These are phyloP conservation scores for Sporothrix brasiliensis DNA, from an alignment of 2,329 filamentous ascomycete species.

Conservation along the genomic window DNA sequence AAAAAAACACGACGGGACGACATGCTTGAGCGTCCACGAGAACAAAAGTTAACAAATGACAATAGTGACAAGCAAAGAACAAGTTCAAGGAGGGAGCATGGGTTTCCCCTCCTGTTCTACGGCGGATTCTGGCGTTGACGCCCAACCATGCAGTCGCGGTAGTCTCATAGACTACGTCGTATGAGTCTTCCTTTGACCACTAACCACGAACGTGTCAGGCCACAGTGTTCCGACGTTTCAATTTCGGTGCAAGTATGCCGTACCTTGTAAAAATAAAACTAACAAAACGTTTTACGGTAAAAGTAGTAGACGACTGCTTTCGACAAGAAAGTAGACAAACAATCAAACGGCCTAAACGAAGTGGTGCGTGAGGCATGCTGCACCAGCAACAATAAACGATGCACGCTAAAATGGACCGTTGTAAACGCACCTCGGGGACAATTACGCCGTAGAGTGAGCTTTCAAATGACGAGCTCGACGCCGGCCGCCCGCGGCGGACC, in stretches of 20 bases:
- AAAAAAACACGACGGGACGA: neutral
- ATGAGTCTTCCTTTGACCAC: conserved; percentile 8
- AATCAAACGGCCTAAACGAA: neutral
- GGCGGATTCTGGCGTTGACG: conserved; percentile 9
- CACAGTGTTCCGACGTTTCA: neutral
- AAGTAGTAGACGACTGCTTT: neutral
- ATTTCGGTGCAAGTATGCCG: neutral
- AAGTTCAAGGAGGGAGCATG: neutral
- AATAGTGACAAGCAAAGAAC: neutral
- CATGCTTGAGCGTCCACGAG: neutral
- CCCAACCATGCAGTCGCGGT: neutral
- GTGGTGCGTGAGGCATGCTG: neutral
- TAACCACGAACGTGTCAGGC: conserved; percentile 3
- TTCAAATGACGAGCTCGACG: too few relatives aligned
- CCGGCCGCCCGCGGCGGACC: too few relatives aligned
- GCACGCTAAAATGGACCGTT: neutral
- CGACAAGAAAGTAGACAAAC: neutral
- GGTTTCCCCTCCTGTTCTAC: neutral
- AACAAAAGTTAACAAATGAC: neutral
- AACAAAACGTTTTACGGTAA: neutral
- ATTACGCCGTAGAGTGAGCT: too few relatives aligned
- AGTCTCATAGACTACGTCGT: too few relatives aligned
- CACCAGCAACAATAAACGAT: neutral
- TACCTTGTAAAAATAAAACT: neutral
- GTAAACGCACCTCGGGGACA: neutral